Evolutionary conservation across 306 rosid species (phyloP).

Genomic region (Acmispon strigosus): DNA sequence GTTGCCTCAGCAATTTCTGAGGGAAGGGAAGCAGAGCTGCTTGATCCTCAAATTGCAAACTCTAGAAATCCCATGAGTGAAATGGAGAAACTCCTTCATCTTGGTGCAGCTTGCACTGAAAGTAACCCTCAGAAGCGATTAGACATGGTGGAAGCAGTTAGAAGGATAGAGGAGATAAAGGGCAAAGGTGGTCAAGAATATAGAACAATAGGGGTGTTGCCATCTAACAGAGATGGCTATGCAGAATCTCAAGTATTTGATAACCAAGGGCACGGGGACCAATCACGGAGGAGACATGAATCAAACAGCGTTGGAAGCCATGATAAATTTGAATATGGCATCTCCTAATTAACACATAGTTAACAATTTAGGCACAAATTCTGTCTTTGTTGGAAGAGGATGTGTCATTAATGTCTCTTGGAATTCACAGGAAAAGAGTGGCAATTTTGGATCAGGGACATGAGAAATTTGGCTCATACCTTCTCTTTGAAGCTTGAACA

Average conservation of each 20-base stretch:
- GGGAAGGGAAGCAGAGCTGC: conserved; percentile 47
- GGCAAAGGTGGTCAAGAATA: not conserved
- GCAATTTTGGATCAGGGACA: not conserved
- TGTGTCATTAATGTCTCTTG: not conserved
- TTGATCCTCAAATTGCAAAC: conserved; percentile 58
- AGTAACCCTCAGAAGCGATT: conserved; percentile 39
- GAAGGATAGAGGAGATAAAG: conserved; percentile 50
- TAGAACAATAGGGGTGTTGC: conserved; percentile 29
- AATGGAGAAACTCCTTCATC: conserved; percentile 45
- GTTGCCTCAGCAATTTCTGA: conserved; percentile 48
- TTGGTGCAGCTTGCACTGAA: conserved; percentile 61
- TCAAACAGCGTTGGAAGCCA: conserved; percentile 20
- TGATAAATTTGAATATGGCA: conserved; percentile 19
- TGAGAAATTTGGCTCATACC: conserved; percentile 7
- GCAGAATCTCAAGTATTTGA: conserved; percentile 20
- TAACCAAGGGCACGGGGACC: conserved; percentile 10
- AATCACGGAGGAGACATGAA: conserved; percentile 9
- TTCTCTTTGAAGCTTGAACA: conserved; percentile 2
- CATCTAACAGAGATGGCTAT: conserved; percentile 34
- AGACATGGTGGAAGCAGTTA: conserved; percentile 42
- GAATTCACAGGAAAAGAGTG: not conserved
- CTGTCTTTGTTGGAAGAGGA: not conserved
- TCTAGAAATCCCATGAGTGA: conserved; percentile 18
- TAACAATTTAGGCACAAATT: not conserved
- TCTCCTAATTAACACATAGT: conserved; percentile 12